Conservation (phyloP, 2,329 filamentous ascomycete genomes). For the Karstenula rhodostoma region DNA sequence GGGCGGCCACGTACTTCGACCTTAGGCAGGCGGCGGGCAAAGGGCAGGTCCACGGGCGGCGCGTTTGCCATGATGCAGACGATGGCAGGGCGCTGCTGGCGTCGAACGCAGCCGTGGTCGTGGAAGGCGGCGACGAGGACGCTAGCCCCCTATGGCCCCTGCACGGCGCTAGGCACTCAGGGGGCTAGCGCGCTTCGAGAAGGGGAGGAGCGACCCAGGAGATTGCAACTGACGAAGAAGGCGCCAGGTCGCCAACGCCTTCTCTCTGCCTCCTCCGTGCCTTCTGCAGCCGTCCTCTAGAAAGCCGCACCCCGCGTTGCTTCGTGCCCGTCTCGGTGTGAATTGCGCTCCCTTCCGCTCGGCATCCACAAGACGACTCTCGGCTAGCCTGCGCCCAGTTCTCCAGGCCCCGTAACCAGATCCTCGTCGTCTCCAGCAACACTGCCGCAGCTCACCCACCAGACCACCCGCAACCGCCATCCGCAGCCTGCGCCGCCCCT, state of each 20-base stretch:
- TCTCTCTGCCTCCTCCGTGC: constrained; percentile 6
- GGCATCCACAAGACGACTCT: constrained; percentile 33
- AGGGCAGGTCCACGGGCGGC: constrained; percentile 33
- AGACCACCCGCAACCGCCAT: constrained; percentile 22
- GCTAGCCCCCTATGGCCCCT: not conserved
- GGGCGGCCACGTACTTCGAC: constrained; percentile 48
- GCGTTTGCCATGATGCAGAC: constrained; percentile 24
- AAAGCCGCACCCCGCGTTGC: constrained; percentile 3
- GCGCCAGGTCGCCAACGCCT: constrained; percentile 1
- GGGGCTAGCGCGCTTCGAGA: constrained; percentile 16
- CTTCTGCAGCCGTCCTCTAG: not conserved
- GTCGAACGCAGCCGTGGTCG: constrained; percentile 25
- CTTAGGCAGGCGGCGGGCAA: constrained; percentile 52
- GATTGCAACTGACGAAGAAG: constrained; percentile 25
- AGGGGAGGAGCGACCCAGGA: constrained; percentile 15
- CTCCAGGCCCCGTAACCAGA: constrained; percentile 35
- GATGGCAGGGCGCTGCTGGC: constrained; percentile 33
- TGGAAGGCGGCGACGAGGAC: constrained; percentile 20
- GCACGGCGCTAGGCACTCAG: not conserved
- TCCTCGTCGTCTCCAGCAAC: constrained; percentile 40
- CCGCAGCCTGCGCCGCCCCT: constrained; percentile 20
- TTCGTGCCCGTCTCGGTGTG: not conserved
- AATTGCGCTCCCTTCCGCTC: not conserved
- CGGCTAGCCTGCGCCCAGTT: constrained; percentile 38
- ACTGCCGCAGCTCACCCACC: constrained; percentile 31